Evolutionary conservation across 1,284 basidiomycete genomes (phyloP).

Genomic region (Ceratobasidium papillatum): DNA sequence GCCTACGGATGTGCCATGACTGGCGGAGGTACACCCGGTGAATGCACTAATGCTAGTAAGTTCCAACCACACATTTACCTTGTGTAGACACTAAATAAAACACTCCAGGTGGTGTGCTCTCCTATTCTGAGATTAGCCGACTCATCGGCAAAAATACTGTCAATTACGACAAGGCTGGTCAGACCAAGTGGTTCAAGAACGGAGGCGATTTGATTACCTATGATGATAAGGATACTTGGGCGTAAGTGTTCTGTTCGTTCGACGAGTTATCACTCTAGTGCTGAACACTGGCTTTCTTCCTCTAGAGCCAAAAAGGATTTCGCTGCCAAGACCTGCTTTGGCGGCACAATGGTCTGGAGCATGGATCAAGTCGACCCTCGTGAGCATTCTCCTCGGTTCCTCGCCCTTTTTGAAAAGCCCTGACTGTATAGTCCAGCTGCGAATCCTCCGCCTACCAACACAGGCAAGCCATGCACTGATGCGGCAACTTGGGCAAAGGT

Average conservation of each 20-base stretch:
- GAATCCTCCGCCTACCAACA: not conserved
- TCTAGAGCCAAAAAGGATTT: conserved; percentile 21
- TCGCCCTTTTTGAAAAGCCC: too few relatives aligned
- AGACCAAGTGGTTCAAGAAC: conserved; percentile 36
- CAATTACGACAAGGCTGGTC: conserved; percentile 19
- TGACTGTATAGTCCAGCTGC: not conserved
- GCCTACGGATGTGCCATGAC: conserved; percentile 22
- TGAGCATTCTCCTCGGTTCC: not conserved
- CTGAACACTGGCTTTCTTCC: not conserved
- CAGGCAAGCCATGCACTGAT: conserved; percentile 19
- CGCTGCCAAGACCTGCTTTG: conserved; percentile 26
- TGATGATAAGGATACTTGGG: conserved; percentile 28
- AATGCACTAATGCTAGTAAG: conserved; percentile 23
- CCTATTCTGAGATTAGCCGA: conserved; percentile 26
- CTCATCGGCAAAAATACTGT: conserved; percentile 22
- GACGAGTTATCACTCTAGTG: not conserved
- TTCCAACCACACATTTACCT: not conserved
- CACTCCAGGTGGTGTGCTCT: conserved; percentile 9
- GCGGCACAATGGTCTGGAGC: conserved; percentile 31
- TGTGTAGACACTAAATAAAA: not conserved
- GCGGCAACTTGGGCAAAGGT: conserved; percentile 24
- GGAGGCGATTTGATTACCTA: conserved; percentile 28
- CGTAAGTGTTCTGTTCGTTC: not conserved
- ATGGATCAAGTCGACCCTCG: conserved; percentile 32
- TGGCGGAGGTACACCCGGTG: conserved; percentile 22